Conservation (phyloP, 139 green algal genomes). For the Zygnema cylindricum region DNA sequence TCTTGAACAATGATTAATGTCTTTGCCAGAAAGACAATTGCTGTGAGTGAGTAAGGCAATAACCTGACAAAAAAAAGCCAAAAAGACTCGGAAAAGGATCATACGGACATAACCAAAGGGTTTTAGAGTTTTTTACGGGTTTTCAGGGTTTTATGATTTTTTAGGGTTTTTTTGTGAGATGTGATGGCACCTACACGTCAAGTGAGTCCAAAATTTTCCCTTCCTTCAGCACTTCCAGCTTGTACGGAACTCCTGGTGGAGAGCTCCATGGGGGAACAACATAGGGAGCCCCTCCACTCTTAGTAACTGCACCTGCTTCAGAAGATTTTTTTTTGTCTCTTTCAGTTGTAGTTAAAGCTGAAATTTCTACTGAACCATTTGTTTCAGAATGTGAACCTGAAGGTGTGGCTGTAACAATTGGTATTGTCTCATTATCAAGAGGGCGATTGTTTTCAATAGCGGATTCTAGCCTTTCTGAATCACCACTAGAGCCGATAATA, state of each 20-base stretch:
- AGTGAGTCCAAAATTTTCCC: constrained; percentile 16
- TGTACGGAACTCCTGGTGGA: constrained; percentile 23
- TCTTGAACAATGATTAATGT: too few species aligned
- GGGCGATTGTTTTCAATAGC: neutral
- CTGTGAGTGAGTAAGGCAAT: too few species aligned
- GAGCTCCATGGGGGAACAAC: constrained; percentile 44
- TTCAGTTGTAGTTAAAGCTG: neutral
- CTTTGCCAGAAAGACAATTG: too few species aligned
- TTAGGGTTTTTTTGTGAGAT: neutral
- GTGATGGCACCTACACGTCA: constrained; percentile 29
- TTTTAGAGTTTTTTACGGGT: neutral
- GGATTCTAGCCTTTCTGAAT: neutral
- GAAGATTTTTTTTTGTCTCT: neutral
- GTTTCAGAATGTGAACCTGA: neutral
- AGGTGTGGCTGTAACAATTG: neutral
- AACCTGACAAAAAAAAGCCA: too few species aligned
- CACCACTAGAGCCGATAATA: too few species aligned
- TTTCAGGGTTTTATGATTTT: neutral
- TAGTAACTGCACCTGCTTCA: neutral
- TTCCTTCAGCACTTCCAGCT: constrained; percentile 50
- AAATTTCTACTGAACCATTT: neutral
- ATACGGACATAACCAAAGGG: too few species aligned
- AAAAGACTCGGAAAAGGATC: too few species aligned
- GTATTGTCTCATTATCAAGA: neutral
- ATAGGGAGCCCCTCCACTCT: constrained; percentile 22